These are phyloP conservation scores for Venturia asperata DNA, from an alignment of 2,329 filamentous ascomycete genomes.

Conservation along the genomic window DNA sequence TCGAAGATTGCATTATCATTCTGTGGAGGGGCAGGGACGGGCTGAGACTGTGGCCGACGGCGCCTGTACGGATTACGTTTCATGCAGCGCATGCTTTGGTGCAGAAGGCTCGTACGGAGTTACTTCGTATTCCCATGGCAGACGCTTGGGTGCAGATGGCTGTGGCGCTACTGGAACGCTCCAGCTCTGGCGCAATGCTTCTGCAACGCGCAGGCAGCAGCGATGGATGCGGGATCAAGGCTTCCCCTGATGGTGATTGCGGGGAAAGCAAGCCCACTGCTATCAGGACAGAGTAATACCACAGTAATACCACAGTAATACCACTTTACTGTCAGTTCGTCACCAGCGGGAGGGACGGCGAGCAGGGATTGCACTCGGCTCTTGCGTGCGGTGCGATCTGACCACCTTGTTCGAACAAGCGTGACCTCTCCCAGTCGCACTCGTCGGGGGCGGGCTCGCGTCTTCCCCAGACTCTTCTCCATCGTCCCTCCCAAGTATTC, in stretches of 20 bases:
- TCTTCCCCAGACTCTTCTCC: neutral
- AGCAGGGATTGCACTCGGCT: neutral
- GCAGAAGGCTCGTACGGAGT: no score
- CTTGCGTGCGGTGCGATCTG: constrained; percentile 12
- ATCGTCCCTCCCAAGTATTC: no score
- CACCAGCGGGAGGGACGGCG: constrained; percentile 9
- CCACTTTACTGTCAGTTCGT: no score
- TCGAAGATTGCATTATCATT: neutral
- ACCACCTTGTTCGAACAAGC: neutral
- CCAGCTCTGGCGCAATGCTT: neutral
- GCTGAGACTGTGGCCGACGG: neutral
- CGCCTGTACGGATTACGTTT: neutral
- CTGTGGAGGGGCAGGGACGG: neutral
- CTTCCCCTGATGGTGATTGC: constrained; percentile 5
- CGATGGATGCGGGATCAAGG: neutral
- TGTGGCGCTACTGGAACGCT: neutral
- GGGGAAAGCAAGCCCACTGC: neutral
- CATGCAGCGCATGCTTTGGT: neutral
- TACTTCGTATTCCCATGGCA: neutral
- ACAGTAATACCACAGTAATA: no score
- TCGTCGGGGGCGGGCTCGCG: neutral
- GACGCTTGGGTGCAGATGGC: no score
- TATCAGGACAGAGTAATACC: neutral
- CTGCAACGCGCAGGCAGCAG: neutral
- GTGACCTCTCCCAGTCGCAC: neutral